These are phyloP conservation scores for Punctularia strigosozonata DNA, from an alignment of 768 basidiomycete genomes.

Conservation along the genomic window DNA sequence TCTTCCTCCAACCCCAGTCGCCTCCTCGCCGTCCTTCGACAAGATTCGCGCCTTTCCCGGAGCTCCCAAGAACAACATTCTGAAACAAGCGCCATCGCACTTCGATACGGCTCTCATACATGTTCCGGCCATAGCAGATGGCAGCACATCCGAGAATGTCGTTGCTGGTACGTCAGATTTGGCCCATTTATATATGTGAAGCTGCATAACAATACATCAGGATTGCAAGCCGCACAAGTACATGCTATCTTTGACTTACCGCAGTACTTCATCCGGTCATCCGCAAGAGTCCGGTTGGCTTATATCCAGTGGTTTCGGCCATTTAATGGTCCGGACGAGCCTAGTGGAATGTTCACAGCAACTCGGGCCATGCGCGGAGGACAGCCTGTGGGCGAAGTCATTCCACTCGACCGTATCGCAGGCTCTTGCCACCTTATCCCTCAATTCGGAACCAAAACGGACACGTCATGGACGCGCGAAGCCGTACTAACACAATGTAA, in stretches of 20 bases:
- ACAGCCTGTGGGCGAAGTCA: not conserved
- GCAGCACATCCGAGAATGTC: no score
- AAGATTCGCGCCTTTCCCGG: no score
- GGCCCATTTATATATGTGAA: no score
- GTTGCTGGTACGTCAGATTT: no score
- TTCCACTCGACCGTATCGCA: not conserved
- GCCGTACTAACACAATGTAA: not conserved
- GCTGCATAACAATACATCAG: no score
- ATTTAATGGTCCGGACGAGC: conserved; percentile 7
- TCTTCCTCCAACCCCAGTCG: not conserved
- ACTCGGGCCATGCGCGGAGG: conserved; percentile 8
- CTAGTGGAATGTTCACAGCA: conserved; percentile 11
- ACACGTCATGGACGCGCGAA: not conserved
- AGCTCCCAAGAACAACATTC: no score
- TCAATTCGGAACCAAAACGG: not conserved
- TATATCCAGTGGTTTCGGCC: conserved; percentile 19
- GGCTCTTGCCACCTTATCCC: not conserved
- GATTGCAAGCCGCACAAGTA: not conserved
- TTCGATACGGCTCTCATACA: no score
- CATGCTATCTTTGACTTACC: conserved; percentile 6
- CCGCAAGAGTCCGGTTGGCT: conserved; percentile 7
- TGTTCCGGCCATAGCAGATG: no score
- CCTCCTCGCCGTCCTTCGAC: not conserved
- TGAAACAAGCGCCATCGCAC: no score
- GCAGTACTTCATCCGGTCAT: conserved; percentile 5